Base-by-base conservation (phyloP, 371 early-diverging fungal species). In the Circinella umbellata region DNA sequence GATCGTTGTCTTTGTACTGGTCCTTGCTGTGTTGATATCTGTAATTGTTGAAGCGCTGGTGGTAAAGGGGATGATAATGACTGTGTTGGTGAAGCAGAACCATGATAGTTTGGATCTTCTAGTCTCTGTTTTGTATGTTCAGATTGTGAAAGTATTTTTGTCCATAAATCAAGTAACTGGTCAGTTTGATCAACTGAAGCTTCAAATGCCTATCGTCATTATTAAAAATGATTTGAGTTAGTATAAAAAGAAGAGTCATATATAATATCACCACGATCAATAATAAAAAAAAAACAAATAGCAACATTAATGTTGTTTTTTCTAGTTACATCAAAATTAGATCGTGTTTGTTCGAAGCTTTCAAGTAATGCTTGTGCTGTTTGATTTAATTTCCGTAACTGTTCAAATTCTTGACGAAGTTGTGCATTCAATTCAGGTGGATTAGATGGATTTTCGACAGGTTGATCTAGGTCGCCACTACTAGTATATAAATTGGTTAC, bases 141-240 rank as follows among this genome's bases (percentile, higher is more conserved):
- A 20, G 81, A 71, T 35, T 73, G 81, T 38, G 76, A 71, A 27
- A 82, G 57, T 7, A 81, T 73, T 9, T 42, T 4, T 36, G 75
- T 70, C 85, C 85, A 85, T 1, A 78, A 38, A 18, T 82, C 76
- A 3, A 85, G 38, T 42, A 85, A 57, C 4, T 72, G 61, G 10
- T 82, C 75, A 11, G 85, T 80, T 55, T 72, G 71, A 60, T 81
- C 69, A 0, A 85, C 72, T 1, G 79, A 80, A 8, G 74, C 63
- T 8, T 68, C 47, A 18, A 82, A 78, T 60, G 75, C 61, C 73
- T 79, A 53, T 42, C 11, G 27, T 27, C 27, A 27, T 27, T 27
- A 27, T 27, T 27, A 2, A 2, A 27, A 27, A 27, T 27, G 27
- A 27, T 27, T 27, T 27, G 27, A 27, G 27, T 27, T 27, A 27